Percentiles rank a stretch among this genome's conserved stretches.
phyloP scores from a whole-genome alignment of 2,329 filamentous ascomycete genomes.

The Botrytis sinoallii region DNA sequence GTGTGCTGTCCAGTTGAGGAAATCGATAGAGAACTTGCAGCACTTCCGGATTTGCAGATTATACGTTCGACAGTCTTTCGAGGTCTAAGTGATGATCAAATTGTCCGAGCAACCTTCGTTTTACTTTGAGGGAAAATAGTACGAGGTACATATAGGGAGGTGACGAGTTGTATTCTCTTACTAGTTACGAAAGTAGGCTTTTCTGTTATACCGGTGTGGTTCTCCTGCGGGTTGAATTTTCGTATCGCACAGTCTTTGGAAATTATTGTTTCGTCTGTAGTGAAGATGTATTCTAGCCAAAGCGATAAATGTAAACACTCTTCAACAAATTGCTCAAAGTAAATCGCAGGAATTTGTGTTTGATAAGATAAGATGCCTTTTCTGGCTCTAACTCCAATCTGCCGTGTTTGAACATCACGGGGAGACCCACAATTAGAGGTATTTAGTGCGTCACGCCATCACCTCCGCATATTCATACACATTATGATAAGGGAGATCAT shows the following conservation, averaged over 20 bases:
- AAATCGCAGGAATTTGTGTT: not conserved
- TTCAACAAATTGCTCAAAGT: not conserved
- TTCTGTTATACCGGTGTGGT: not conserved
- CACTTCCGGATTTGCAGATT: not conserved
- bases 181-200: not conserved
- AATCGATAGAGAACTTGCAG: not conserved
- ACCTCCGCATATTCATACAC: conserved; percentile 14
- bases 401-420: not conserved
- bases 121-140: not conserved
- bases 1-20: not conserved
- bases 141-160: not conserved
- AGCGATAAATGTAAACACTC: not conserved
- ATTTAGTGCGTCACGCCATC: conserved; percentile 13
- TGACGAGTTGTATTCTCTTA: not conserved
- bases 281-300: not conserved
- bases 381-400: not conserved
- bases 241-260: not conserved
- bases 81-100: not conserved
- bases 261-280: no score
- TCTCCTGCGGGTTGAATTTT: not conserved
- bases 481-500: conserved; percentile 1
- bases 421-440: not conserved
- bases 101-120: not conserved
- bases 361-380: not conserved
- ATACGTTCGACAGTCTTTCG: not conserved